These are phyloP conservation scores for Metahyphopichia silvanorum DNA, from an alignment of 805 yeast genomes.

Conservation along the genomic window DNA sequence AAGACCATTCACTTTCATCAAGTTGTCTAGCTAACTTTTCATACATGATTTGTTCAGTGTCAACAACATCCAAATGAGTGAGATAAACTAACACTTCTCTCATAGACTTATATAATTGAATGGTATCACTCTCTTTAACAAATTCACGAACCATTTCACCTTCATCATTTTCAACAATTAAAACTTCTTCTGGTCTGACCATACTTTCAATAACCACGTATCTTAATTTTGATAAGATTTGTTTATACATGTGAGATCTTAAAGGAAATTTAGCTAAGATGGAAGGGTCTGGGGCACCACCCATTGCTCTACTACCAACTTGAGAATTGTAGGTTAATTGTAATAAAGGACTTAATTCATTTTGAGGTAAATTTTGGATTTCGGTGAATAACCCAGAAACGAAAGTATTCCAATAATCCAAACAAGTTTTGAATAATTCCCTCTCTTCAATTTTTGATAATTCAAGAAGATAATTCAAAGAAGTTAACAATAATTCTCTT, in stretches of 20 bases:
- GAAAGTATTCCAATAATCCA: conserved; percentile 90
- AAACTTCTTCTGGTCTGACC: conserved; percentile 98
- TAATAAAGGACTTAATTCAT: conserved; percentile 71
- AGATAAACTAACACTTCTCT: conserved; percentile 92
- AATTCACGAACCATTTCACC: conserved; percentile 98
- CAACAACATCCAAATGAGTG: conserved; percentile 92
- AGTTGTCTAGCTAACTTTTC: conserved; percentile 88
- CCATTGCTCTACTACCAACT: conserved; percentile 44
- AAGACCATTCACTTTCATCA: conserved; percentile 98
- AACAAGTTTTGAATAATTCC: conserved; percentile 90
- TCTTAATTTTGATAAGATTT: conserved; percentile 77
- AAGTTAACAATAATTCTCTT: conserved; percentile 59
- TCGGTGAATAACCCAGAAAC: conserved; percentile 83
- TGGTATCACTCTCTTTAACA: conserved; percentile 95
- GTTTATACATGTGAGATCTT: conserved; percentile 81
- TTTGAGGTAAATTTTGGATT: conserved; percentile 73
- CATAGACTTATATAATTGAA: conserved; percentile 91
- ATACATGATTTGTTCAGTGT: conserved; percentile 91
- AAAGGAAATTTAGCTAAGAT: conserved; percentile 73
- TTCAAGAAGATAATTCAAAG: conserved; percentile 79
- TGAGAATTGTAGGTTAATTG: conserved; percentile 52
- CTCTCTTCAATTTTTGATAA: conserved; percentile 91
- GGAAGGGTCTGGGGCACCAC: conserved; percentile 87
- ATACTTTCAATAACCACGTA: conserved; percentile 93
- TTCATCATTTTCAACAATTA: conserved; percentile 96